Evolutionary conservation across 2,329 filamentous ascomycete species (phyloP).

Genomic region (Chalara sp.): DNA sequence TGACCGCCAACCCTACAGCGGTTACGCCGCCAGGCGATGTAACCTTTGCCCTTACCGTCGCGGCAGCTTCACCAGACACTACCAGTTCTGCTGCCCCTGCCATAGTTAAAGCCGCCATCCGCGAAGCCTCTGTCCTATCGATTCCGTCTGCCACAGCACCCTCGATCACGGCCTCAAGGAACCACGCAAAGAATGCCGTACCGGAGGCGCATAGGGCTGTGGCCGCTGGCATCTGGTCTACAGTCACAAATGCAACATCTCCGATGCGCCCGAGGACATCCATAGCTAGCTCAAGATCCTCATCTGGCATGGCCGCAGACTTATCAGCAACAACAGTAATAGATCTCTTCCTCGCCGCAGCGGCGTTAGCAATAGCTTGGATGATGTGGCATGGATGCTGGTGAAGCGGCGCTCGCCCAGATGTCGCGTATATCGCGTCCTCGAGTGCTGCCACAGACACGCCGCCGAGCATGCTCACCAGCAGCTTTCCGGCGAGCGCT

Average conservation of each 20-base stretch:
- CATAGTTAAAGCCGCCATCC: conserved; percentile 36
- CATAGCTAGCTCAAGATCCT: not conserved
- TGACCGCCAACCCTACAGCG: not conserved
- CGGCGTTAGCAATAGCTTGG: not conserved
- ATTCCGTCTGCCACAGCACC: conserved; percentile 31
- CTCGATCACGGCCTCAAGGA: conserved; percentile 6
- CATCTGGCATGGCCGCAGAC: not conserved
- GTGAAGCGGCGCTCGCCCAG: not conserved
- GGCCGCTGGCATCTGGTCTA: not conserved
- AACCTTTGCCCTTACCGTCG: conserved; percentile 42
- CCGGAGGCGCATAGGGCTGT: conserved; percentile 31
- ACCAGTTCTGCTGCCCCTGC: conserved; percentile 38
- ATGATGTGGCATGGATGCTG: not conserved
- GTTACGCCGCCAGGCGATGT: conserved; percentile 4
- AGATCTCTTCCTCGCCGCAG: not conserved
- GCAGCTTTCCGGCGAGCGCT: not conserved
- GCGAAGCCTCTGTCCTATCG: conserved; percentile 49
- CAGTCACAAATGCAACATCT: not conserved
- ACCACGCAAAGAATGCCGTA: conserved; percentile 3
- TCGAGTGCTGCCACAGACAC: not conserved
- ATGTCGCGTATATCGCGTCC: not conserved
- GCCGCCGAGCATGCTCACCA: not conserved
- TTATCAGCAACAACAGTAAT: not conserved
- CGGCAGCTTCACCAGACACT: conserved; percentile 43
- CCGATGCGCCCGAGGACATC: not conserved